phyloP scores from a whole-genome alignment of 768 basidiomycete genomes.

The Vishniacozyma victoriae region DNA sequence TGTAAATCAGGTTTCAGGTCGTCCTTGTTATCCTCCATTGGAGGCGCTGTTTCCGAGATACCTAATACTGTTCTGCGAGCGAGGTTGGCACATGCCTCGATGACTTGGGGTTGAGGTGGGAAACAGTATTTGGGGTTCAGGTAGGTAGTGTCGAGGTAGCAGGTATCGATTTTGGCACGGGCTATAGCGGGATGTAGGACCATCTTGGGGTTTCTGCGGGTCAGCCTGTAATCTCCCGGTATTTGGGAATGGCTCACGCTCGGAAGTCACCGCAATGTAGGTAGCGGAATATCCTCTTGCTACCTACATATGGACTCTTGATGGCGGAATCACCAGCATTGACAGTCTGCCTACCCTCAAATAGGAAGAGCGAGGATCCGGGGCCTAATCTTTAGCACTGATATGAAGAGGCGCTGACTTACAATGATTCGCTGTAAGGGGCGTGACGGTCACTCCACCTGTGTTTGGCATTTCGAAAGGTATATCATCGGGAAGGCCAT shows the following conservation, averaged over 20 bases:
- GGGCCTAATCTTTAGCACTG: conserved; percentile 52
- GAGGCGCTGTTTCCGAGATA: conserved; percentile 22
- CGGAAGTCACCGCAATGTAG: conserved; percentile 78
- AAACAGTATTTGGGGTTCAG: conserved; percentile 90
- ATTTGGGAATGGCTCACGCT: conserved; percentile 23
- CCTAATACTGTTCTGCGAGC: conserved; percentile 56
- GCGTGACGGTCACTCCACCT: conserved; percentile 77
- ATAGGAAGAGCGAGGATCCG: conserved; percentile 88
- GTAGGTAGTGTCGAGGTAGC: conserved; percentile 96
- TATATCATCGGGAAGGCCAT: conserved; percentile 73
- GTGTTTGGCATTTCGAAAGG: conserved; percentile 72
- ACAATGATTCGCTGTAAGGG: conserved; percentile 98
- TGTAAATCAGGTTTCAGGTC: conserved; percentile 34
- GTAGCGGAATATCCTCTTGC: conserved; percentile 68
- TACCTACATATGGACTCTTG: conserved; percentile 66
- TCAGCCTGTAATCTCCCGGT: conserved; percentile 51
- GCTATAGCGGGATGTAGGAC: conserved; percentile 75
- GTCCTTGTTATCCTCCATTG: conserved; percentile 13
- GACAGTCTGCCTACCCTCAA: conserved; percentile 83
- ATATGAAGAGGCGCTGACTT: conserved; percentile 16
- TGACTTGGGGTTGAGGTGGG: conserved; percentile 88
- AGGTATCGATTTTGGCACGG: conserved; percentile 73
- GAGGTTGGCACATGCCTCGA: conserved; percentile 83
- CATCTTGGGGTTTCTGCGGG: conserved; percentile 77
- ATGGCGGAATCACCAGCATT: conserved; percentile 79